Evolutionary conservation across 192 early-diverging fungal genomes (phyloP).

Genomic region (Cetraspora pellucida): DNA sequence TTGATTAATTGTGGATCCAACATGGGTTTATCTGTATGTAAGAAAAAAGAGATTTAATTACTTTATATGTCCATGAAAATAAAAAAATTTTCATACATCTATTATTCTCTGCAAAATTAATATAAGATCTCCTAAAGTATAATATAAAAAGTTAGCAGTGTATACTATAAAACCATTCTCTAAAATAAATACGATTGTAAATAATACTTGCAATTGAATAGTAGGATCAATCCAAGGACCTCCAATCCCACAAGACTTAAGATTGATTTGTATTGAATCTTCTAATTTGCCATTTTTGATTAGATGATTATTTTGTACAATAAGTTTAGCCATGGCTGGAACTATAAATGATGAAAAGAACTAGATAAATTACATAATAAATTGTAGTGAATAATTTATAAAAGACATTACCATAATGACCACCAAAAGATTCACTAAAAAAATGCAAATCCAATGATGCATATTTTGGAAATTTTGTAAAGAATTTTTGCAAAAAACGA

Average conservation of each 20-base stretch:
- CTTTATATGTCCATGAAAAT: no score
- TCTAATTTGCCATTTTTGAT: neutral
- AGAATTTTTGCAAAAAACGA: conserved; percentile 52
- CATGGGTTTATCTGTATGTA: no score
- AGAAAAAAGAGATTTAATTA: no score
- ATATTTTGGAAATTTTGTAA: conserved; percentile 42
- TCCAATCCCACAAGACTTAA: conserved; percentile 55
- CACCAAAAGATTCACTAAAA: conserved; percentile 59
- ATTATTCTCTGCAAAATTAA: neutral
- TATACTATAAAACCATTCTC: neutral
- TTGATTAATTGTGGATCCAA: no score
- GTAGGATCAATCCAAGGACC: conserved; percentile 53
- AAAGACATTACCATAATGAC: conserved; percentile 42
- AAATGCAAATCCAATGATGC: conserved; percentile 37
- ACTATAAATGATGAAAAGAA: conserved; percentile 40
- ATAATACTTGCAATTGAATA: conserved; percentile 44
- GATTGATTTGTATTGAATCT: conserved; percentile 33
- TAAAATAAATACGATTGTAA: neutral
- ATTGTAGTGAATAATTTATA: no score
- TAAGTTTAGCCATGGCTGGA: conserved; percentile 44
- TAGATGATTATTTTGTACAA: conserved; percentile 24
- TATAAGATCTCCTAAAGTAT: neutral
- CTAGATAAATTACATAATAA: neutral
- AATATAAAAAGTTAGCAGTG: neutral
- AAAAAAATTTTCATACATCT: neutral